These are phyloP conservation scores for Paramecium caudatum DNA, from an alignment of 73 alveolate genomes.

Conservation along the genomic window DNA sequence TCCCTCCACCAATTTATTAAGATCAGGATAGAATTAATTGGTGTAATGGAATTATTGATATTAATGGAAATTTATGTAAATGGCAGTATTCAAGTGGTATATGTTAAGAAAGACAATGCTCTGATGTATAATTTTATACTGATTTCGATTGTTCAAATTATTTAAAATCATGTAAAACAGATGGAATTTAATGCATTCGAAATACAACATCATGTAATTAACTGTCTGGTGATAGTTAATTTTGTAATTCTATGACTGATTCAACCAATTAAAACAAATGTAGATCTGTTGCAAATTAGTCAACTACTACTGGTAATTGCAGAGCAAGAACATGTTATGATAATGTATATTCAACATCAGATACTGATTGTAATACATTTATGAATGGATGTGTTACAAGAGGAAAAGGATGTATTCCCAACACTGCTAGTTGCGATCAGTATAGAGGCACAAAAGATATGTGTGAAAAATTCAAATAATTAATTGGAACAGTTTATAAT, in stretches of 20 bases:
- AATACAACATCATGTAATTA: background rate
- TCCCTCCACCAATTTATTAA: no score
- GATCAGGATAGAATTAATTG: no score
- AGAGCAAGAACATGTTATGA: slow-evolving; percentile 4
- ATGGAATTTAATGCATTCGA: slow-evolving; percentile 53
- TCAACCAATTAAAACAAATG: background rate
- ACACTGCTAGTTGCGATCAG: background rate
- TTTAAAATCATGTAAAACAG: background rate
- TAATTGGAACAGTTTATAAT: no score
- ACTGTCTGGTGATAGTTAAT: background rate
- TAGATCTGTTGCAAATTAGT: background rate
- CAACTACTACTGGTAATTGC: background rate
- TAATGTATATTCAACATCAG: background rate
- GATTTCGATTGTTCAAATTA: background rate
- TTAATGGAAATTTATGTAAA: background rate
- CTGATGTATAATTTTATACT: background rate
- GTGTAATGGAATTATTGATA: background rate
- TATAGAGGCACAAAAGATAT: background rate
- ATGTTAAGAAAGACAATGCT: background rate
- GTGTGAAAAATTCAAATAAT: slow-evolving; percentile 8
- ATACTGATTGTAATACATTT: slow-evolving; percentile 17
- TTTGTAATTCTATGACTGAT: background rate
- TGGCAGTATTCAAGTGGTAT: background rate
- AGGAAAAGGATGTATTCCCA: slow-evolving; percentile 30
- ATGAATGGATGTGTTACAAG: slow-evolving; percentile 35